phyloP scores from a whole-genome alignment of 768 basidiomycete genomes.

The Amanita exitialis region DNA sequence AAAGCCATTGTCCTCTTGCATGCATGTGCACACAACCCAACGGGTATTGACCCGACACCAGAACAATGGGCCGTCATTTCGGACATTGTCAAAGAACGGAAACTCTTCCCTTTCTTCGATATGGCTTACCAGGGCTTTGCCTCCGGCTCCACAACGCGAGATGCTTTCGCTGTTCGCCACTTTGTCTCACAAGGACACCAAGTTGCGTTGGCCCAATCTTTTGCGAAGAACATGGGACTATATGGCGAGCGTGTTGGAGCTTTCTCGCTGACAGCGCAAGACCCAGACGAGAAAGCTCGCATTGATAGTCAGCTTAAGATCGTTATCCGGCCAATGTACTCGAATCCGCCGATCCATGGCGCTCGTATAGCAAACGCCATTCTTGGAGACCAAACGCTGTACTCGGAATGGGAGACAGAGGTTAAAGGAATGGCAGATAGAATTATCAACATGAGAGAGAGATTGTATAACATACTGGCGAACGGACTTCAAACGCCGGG shows the following conservation, averaged over 20 bases:
- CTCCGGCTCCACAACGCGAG: conserved; percentile 81
- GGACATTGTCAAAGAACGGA: conserved; percentile 77
- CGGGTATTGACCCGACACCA: conserved; percentile 89
- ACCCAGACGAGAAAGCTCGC: conserved; percentile 70
- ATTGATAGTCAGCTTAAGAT: conserved; percentile 95
- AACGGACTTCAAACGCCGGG: conserved; percentile 84
- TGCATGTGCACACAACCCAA: conserved; percentile 99
- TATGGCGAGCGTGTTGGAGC: conserved; percentile 99
- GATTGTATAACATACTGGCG: conserved; percentile 67
- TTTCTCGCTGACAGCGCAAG: conserved; percentile 71
- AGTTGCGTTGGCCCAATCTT: conserved; percentile 86
- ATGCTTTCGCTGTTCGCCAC: conserved; percentile 92
- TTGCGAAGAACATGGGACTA: conserved; percentile 99
- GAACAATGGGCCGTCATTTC: conserved; percentile 91
- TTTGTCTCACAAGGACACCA: conserved; percentile 90
- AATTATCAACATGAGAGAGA: conserved; percentile 88
- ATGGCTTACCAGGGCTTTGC: conserved; percentile 99
- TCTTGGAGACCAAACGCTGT: conserved; percentile 62
- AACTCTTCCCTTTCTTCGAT: conserved; percentile 97
- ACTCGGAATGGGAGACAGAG: conserved; percentile 82
- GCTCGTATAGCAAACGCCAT: conserved; percentile 83
- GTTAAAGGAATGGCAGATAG: conserved; percentile 94
- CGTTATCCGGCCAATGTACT: conserved; percentile 92
- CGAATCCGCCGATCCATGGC: conserved; percentile 91
- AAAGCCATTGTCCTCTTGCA: conserved; percentile 84